Base-by-base conservation (phyloP, 257 asterid genomes). In the Petrea volubilis region DNA sequence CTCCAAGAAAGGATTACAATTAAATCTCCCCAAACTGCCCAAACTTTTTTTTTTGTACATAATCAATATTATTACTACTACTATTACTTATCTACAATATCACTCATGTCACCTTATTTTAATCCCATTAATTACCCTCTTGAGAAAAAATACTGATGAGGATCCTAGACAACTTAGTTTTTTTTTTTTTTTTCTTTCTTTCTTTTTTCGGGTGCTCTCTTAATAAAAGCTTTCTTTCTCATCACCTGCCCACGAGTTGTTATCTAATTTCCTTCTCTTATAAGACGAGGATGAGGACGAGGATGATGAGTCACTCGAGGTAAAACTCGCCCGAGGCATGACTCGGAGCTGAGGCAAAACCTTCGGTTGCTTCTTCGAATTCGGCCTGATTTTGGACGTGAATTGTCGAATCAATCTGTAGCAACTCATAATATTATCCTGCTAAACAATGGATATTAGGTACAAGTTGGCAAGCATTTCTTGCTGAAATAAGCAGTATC, bases 291-390 rank as follows among this genome's bases (percentile, higher is more conserved):
- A 81, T 0, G 86, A 69, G 0, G 90, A 72, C 1, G 83, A 64
- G 0, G 86, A 68, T 1, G 83, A 76, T 0, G 85, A 80, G 63
- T 80, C 83, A 21, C 75, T 75, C 1, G 83, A 77, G 33, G 72
- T 58, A 31, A 68, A 65, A 73, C 84, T 84, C 59, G 85, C 68
- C 74, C 93, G 78, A 56, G 91, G 67, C 83, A 74, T 83, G 67
- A 84, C 87, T 67, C 92, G 89, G 55, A 89, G 83, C 70, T 87
- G 92, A 2, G 93, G 95, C 41, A 80, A 72, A n/a, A 84, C 86
- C 76, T 81, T 88, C 24, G 96, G 80, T 71, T 72, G 82, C 80
- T 79, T 85, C 68, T 76, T 78, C n/a, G n/a, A n/a, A n/a, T n/a
- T n/a, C 46, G 88, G 72, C 66, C 53, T 72, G 41, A 36, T 43